Evolutionary conservation across 305 asterid genomes (phyloP), one percentile per base, ranked within the genome.

Genomic region (Euphrasia arctica): DNA sequence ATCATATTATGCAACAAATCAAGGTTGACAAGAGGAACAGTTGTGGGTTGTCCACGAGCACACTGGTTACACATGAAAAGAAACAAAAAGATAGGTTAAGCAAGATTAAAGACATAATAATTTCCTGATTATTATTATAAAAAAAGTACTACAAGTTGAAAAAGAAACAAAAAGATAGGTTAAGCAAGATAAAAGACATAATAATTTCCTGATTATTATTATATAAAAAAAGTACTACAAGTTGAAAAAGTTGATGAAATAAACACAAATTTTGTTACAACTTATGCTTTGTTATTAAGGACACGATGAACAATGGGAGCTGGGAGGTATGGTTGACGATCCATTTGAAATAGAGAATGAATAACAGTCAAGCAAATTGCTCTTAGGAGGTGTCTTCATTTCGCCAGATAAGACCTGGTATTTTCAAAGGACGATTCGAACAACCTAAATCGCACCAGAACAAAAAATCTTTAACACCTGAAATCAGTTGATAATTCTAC

Each of bases 11-110:
- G 95, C 86, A 92, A 78, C 58, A 78, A 54, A 43, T 74, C 82
- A 75, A 92, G 70, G 82, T 85, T 74, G 70, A 89, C 88, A 27
- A 92, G 88, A 59, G 98, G 97, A 42, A 84, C 95, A 22, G 88
- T 92, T 12, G 98, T 92, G 25, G 98, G 98, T 60, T 97, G 86
- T 67, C 97, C 98, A 65, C 89, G 98, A 71, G 98, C 98, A 84
- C 98, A 92, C 98, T 92, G 68, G 13, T 36, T 36, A 36, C 7
- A 36, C 42, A 36, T 36, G 7, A 5, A 36, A 64, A 41, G 45
- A 72, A 67, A 43, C 9, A 73, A 76, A 69, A 25, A 60, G 8
- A 50, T 9, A 22, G 36, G 43, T 47, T 18, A 62, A 51, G 42
- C 67, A 6, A 66, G 67, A 64, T 4, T 0, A 22, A 58, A 34